These are phyloP conservation scores for Mortierella sp. DNA, from an alignment of 371 early-diverging fungal genomes.

Conservation along the genomic window DNA sequence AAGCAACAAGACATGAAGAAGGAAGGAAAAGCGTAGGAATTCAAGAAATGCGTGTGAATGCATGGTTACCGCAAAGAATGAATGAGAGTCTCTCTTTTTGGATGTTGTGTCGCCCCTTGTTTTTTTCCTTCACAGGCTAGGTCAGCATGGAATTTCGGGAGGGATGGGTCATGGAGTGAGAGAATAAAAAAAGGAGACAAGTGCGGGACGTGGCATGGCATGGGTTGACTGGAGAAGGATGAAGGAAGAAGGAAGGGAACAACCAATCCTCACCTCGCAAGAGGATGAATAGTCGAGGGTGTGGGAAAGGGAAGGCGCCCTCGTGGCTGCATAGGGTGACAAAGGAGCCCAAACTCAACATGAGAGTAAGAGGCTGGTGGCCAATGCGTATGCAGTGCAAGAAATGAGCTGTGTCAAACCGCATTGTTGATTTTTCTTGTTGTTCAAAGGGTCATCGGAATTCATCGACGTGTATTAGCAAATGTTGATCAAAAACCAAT, in stretches of 20 bases:
- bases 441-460: not conserved
- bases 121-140: not conserved
- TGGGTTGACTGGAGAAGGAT: not conserved
- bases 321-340: not conserved
- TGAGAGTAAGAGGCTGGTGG: not conserved
- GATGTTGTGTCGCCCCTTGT: not conserved
- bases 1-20: not conserved
- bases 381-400: not conserved
- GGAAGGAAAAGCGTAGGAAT: not conserved
- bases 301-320: not conserved
- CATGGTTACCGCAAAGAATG: not conserved
- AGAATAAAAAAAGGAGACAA: not conserved
- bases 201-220: not conserved
- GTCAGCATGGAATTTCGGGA: slow-evolving; percentile 19
- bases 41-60: not conserved
- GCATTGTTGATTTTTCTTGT: not conserved
- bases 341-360: not conserved
- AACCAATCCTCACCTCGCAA: not conserved
- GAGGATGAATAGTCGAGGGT: not conserved
- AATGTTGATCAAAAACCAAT: too few relatives aligned
- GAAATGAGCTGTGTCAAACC: not conserved
- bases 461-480: too few relatives aligned
- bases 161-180: not conserved
- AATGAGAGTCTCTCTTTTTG: not conserved
- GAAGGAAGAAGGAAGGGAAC: not conserved